Percentiles rank a stretch among this genome's conserved stretches.
phyloP scores from a whole-genome alignment of 148 eudicot genomes.

The Vaccinium vitisidaea region DNA sequence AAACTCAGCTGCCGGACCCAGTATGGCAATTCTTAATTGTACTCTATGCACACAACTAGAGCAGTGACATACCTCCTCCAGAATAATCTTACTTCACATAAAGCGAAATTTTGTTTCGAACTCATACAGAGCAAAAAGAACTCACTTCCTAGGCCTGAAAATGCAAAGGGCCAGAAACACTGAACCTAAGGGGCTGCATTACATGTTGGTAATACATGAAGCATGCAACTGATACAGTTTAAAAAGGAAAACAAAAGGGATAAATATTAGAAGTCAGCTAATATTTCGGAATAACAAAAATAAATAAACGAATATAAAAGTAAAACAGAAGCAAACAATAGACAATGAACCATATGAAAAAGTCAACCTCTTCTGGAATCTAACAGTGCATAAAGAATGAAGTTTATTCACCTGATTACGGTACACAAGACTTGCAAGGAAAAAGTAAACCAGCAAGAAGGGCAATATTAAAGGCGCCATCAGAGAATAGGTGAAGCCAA shows the following conservation, averaged over 20 bases:
- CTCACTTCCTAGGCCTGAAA: not conserved
- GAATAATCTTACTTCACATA: not conserved
- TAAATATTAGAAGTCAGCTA: not conserved
- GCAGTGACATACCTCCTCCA: not conserved
- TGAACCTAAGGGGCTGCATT: not conserved
- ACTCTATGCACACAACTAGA: not conserved
- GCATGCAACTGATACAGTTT: not conserved
- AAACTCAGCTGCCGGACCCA: not conserved
- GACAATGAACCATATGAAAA: not conserved
- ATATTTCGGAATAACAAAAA: not conserved
- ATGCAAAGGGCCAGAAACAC: not conserved
- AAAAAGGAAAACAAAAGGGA: not conserved
- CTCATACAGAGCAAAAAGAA: not conserved
- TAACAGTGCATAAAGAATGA: not conserved
- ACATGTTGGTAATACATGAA: not conserved
- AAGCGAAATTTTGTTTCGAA: not conserved
- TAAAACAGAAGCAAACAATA: not conserved
- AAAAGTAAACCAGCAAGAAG: conserved; percentile 77
- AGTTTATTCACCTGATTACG: conserved; percentile 78
- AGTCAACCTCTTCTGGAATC: not conserved
- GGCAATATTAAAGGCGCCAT: conserved; percentile 88
- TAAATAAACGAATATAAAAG: not conserved
- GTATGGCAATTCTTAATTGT: too few relatives aligned
- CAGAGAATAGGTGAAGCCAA: conserved; percentile 69
- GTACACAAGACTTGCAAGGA: conserved; percentile 78